These are phyloP conservation scores for Plasmodium malariae DNA, from an alignment of 169 alveolate genomes.

Conservation along the genomic window DNA sequence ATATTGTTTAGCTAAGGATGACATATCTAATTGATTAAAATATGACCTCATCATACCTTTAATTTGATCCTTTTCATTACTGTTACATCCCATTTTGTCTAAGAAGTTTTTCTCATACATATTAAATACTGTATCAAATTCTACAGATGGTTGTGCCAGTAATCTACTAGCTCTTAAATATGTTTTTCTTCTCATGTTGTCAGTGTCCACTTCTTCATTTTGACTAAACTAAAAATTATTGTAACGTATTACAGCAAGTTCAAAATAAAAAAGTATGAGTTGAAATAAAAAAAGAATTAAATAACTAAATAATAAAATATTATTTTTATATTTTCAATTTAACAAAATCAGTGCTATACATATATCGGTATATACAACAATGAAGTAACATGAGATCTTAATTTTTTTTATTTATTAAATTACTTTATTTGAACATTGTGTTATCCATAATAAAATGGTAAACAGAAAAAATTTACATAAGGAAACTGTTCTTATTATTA, in stretches of 20 bases:
- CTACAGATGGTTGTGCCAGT: slow-evolving; percentile 5
- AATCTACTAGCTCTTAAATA: neutral
- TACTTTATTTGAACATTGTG: slow-evolving; percentile 7
- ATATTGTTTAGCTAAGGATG: slow-evolving; percentile 15
- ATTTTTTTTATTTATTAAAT: neutral
- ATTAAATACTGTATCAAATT: slow-evolving; percentile 26
- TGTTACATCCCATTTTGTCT: slow-evolving; percentile 42
- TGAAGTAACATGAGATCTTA: neutral
- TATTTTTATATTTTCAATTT: neutral
- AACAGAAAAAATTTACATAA: neutral
- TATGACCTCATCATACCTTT: slow-evolving; percentile 19
- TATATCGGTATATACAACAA: neutral
- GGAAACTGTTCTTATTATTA: neutral
- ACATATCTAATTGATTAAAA: slow-evolving; percentile 28
- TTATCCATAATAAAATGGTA: slow-evolving; percentile 16
- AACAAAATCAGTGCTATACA: neutral
- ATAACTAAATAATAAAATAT: neutral
- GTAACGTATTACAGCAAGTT: neutral
- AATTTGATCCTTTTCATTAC: slow-evolving; percentile 10
- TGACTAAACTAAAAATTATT: neutral
- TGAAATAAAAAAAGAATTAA: too few relatives aligned
- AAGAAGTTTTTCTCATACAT: slow-evolving; percentile 18
- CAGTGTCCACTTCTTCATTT: neutral
- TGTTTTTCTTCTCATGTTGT: neutral
- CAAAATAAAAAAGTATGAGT: too few relatives aligned